Conservation (phyloP, 2,329 filamentous ascomycete genomes). For the Metarhizium album region DNA sequence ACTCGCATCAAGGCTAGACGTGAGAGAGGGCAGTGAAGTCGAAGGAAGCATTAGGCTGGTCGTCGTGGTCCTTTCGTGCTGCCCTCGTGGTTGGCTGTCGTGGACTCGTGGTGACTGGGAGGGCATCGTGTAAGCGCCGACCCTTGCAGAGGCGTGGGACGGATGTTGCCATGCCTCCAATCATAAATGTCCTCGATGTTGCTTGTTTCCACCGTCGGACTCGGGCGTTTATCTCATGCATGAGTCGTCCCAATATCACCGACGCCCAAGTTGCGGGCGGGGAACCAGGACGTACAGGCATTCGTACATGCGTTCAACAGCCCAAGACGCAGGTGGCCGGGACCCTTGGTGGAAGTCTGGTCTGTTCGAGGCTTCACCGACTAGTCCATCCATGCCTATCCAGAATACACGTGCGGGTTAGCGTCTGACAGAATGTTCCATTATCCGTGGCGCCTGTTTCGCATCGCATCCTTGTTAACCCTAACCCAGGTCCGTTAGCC, state of each 20-base stretch:
- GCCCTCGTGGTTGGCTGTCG: slow-evolving; percentile 1
- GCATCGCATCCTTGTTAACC: too few species aligned
- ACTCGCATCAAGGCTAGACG: neutral
- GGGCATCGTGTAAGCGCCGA: slow-evolving; percentile 17
- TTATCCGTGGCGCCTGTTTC: too few species aligned
- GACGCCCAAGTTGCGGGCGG: slow-evolving; percentile 2
- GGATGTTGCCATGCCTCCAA: slow-evolving; percentile 12
- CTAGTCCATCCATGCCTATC: too few species aligned
- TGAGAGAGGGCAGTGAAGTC: neutral
- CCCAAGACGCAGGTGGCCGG: too few species aligned
- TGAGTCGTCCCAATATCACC: slow-evolving; percentile 6
- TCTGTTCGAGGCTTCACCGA: too few species aligned
- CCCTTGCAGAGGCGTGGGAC: slow-evolving; percentile 5
- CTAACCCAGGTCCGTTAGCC: too few species aligned
- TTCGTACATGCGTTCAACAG: too few species aligned
- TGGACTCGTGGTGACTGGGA: neutral
- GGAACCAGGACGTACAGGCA: neutral
- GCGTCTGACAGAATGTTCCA: too few species aligned
- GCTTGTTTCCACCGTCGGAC: slow-evolving; percentile 18
- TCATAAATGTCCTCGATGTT: slow-evolving; percentile 17
- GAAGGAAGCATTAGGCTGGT: neutral
- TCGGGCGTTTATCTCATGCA: slow-evolving; percentile 21
- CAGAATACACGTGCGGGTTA: too few species aligned
- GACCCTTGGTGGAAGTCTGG: too few species aligned
- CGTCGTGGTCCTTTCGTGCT: neutral